Evolutionary conservation across 148 eudicot genomes (phyloP), one percentile per base, ranked within the genome.

Genomic region (Beta vulgaris): DNA sequence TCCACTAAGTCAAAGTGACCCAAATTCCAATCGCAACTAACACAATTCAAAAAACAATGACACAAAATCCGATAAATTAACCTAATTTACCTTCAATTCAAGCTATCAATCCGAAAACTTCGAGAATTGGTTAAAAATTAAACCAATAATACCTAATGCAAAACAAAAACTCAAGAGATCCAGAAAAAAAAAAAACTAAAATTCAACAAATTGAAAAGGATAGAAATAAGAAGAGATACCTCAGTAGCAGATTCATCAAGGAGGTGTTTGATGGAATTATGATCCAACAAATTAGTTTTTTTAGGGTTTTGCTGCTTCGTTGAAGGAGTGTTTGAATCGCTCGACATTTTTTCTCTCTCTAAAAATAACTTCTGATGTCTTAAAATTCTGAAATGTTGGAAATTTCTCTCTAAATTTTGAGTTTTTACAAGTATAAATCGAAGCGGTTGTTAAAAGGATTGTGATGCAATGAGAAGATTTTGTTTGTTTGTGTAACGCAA

Each of bases 161-260:
- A n/a, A n/a, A n/a, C n/a, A n/a, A n/a, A 48, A 64, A 43, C 36
- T 46, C 36, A 26, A 36, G 2, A 39, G 31, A 37, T 36, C 63
- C 25, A 5, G 4, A 51, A 7, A 26, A 40, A 39, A n/a, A 63
- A 46, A 69, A n/a, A 48, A 57, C 12, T 1, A 36, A 51, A 61
- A 32, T 35, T 32, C 26, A 23, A 62, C 34, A 31, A 49, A 46
- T n/a, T 2, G 5, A 43, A 39, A 46, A 34, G 34, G 31, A 46
- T 40, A 31, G 31, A 21, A 35, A 1, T 3, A 60, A 16, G 59
- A 19, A 46, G 46, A 64, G 19, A 8, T 44, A 79, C 94, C 91
- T 89, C 97, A 18, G 87, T 72, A 49, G 84, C 90, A 44, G 87
- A 84, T 74, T 91, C 96, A 53, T 93, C 96, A 71, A 93, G 91